Base-by-base conservation (phyloP, 176 grass and related monocot species). In the Musa beccarii region DNA sequence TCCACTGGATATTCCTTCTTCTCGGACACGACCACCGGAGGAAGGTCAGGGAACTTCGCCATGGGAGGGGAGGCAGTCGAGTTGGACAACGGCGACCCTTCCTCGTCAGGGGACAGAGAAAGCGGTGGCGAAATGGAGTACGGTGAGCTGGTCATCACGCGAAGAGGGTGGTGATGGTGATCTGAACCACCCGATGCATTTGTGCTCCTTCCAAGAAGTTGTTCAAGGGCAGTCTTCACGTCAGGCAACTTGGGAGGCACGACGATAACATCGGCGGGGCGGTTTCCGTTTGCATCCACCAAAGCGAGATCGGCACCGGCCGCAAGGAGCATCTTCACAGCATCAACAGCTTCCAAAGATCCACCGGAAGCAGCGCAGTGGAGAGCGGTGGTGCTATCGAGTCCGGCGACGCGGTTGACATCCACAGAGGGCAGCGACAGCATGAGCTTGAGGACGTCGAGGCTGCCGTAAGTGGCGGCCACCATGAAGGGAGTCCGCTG, bases 1-100 rank as follows among this genome's bases (percentile, higher is more conserved):
- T 96, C 92, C 49, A 88, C 83, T 0, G 92, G 92, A 52, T 92
- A 96, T 57, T 96, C 92, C 84, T 92, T 92, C 85, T 87, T 89
- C 61, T 72, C 82, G 9, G 86, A 82, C 52, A 86, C 84, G 0
- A 11, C 8, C 22, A 66, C 63, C 63, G 21, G 7, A 25, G 63
- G 22, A 66, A 66, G 63, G 12, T 66, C 22, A 15, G 63, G 21
- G 22, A 66, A 26, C 63, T 66, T 66, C 20, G 49, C 68, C 61
- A 77, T 75, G 51, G 77, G 69, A 6, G 84, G 85, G 8, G 86
- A 85, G 54, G 82, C 63, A 9, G 88, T 86, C 22, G 85, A 85
- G 73, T 87, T 23, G 11, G 86, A 87, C 1, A 86, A 89, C 0
- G 89, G 90, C 66, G 77, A 17, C 49, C 87, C 29, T 61, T 86